phyloP scores from a whole-genome alignment of 768 basidiomycete genomes.

The Mycena sanguinolenta region DNA sequence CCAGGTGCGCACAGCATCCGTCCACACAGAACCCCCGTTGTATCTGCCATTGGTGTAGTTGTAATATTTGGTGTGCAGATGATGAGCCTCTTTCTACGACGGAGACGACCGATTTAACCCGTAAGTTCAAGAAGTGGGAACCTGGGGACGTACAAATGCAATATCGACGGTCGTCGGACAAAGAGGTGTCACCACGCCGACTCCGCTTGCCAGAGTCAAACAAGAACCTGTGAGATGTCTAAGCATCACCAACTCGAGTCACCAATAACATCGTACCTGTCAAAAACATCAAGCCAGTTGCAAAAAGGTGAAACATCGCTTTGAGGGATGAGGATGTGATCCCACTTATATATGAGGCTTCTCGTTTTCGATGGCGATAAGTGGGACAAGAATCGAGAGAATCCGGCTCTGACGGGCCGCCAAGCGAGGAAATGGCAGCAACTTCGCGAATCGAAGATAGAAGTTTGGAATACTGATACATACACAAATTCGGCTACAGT shows the following conservation, averaged over 20 bases:
- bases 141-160: constrained; percentile 13
- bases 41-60: constrained; percentile 43
- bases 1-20: constrained; percentile 47
- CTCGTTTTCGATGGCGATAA: constrained; percentile 3
- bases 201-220: not conserved
- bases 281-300: not conserved
- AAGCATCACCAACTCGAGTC: not conserved
- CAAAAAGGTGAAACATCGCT: constrained; percentile 1
- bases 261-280: not conserved
- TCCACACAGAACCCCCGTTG: constrained; percentile 53
- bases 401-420: constrained; percentile 15
- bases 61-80: constrained; percentile 43
- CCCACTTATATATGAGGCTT: no score
- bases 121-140: not conserved
- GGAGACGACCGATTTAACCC: not conserved
- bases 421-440: no score
- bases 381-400: not conserved
- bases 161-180: constrained; percentile 19
- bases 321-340: no score
- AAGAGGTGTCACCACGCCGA: constrained; percentile 3
- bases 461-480: no score
- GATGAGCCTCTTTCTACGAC: constrained; percentile 18
- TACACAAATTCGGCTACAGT: no score
- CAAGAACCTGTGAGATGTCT: not conserved
- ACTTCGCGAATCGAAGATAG: no score